Conservation (phyloP, 345 rosid genomes). For the Eucalyptus pumila region DNA sequence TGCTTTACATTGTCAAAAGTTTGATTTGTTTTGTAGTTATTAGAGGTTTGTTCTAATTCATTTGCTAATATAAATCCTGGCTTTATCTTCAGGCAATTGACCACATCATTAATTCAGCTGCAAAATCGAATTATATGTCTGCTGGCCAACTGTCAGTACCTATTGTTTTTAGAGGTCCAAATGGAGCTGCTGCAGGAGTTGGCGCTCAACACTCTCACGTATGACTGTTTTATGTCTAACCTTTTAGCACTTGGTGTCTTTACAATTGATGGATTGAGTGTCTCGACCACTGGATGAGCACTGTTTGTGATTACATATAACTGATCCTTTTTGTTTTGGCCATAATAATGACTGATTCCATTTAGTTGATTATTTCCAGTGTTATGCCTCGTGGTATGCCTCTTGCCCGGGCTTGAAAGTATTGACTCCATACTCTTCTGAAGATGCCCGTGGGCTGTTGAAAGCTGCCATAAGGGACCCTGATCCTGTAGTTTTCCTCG, state of each 20-base stretch:
- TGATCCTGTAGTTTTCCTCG: constrained; percentile 96
- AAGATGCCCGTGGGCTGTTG: constrained; percentile 93
- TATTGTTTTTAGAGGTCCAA: constrained; percentile 95
- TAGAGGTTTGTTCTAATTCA: neutral
- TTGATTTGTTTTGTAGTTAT: neutral
- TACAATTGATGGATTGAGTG: neutral
- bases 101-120: constrained; percentile 95
- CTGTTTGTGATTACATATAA: neutral
- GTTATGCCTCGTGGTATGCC: constrained; percentile 91
- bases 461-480: constrained; percentile 99
- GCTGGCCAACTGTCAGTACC: constrained; percentile 80
- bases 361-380: constrained; percentile 28
- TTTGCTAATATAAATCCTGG: neutral
- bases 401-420: constrained; percentile 90
- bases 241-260: neutral
- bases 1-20: neutral
- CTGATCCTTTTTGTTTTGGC: neutral
- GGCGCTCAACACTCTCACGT: constrained; percentile 98
- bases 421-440: constrained; percentile 71
- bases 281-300: neutral
- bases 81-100: constrained; percentile 69
- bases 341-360: neutral
- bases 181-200: constrained; percentile 99
- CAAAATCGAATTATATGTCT: constrained; percentile 92
- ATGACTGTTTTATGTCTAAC: neutral